These are phyloP conservation scores for Grigorovia yakushimaensis DNA, from an alignment of 805 yeast species.

Conservation along the genomic window DNA sequence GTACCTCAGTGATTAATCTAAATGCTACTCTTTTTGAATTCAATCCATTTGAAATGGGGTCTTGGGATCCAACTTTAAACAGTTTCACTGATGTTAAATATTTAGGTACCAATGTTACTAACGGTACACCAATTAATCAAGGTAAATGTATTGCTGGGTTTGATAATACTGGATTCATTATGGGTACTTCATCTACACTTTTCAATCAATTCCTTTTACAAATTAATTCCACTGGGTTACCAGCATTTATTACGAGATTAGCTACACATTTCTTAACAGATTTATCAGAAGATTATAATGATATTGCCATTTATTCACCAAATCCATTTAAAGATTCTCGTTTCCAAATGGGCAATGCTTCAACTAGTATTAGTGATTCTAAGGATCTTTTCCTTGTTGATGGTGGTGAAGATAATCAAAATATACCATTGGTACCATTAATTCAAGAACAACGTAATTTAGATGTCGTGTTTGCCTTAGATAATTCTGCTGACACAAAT, in stretches of 20 bases:
- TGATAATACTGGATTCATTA: conserved; percentile 72
- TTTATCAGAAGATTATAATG: conserved; percentile 44
- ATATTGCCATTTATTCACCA: conserved; percentile 61
- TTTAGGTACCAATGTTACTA: conserved; percentile 53
- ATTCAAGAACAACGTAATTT: conserved; percentile 48
- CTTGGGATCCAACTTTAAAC: conserved; percentile 73
- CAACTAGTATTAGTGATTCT: conserved; percentile 31
- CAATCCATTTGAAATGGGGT: conserved; percentile 67
- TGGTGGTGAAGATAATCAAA: conserved; percentile 64
- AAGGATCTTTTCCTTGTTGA: conserved; percentile 48
- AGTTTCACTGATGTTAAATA: conserved; percentile 60
- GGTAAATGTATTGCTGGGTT: conserved; percentile 53
- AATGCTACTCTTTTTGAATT: conserved; percentile 64
- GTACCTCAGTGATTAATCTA: conserved; percentile 40
- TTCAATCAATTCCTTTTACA: conserved; percentile 60
- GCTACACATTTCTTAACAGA: conserved; percentile 37
- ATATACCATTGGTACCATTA: conserved; percentile 55
- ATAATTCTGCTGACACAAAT: conserved; percentile 57
- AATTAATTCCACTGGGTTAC: conserved; percentile 37
- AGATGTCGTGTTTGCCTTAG: conserved; percentile 57
- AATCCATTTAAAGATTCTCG: conserved; percentile 54
- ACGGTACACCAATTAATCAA: conserved; percentile 44
- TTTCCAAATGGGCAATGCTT: conserved; percentile 23
- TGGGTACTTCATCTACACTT: conserved; percentile 76
- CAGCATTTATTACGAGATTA: conserved; percentile 32